phyloP scores from a whole-genome alignment of 2,329 filamentous ascomycete species.

The Gnomoniopsis sp. region DNA sequence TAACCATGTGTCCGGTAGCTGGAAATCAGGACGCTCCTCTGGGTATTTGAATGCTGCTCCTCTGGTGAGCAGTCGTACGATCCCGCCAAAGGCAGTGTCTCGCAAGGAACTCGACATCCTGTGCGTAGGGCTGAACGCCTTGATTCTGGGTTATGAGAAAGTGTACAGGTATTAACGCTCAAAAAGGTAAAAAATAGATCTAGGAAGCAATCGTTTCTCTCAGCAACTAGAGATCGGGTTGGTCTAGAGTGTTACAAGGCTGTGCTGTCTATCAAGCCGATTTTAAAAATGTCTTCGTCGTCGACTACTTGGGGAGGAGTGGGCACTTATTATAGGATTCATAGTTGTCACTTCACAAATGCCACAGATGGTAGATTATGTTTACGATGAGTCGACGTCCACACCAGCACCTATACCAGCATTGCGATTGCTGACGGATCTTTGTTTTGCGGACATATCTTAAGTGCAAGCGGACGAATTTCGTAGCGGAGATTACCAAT shows the following conservation, averaged over 20 bases:
- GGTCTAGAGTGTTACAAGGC: no score
- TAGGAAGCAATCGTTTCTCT: no score
- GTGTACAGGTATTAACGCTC: background rate
- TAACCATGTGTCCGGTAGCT: conserved; percentile 60
- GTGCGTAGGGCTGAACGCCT: background rate
- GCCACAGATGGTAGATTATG: background rate
- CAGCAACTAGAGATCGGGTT: no score
- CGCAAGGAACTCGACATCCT: conserved; percentile 10
- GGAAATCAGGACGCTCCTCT: conserved; percentile 66
- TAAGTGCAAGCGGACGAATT: conserved; percentile 6
- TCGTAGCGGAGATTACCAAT: conserved; percentile 13
- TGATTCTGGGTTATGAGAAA: background rate
- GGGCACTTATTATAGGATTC: no score
- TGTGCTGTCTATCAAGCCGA: no score
- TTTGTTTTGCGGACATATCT: background rate
- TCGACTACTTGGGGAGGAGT: no score
- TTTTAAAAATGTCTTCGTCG: no score
- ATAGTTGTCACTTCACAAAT: background rate
- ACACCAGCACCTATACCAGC: background rate
- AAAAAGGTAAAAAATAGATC: background rate
- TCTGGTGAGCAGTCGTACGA: conserved; percentile 26
- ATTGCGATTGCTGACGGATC: conserved; percentile 12
- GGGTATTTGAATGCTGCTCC: conserved; percentile 49
- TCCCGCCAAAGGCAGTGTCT: conserved; percentile 26
- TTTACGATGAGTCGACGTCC: background rate